phyloP scores from a whole-genome alignment of 495 filamentous ascomycete genomes.

The Copromyces sp. region DNA sequence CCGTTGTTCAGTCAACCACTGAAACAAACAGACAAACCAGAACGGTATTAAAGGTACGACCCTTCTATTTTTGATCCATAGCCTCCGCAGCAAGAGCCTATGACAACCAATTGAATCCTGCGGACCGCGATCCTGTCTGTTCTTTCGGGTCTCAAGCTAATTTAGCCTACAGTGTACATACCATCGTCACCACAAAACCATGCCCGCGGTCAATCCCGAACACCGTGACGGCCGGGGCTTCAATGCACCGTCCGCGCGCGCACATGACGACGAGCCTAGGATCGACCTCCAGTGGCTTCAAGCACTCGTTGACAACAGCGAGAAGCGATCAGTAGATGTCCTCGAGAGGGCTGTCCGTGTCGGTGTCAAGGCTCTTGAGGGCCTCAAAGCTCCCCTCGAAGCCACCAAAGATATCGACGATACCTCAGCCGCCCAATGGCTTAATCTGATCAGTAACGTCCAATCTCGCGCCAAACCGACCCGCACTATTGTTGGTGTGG shows the following conservation, averaged over 20 bases:
- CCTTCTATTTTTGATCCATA: neutral
- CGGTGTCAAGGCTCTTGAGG: constrained; percentile 17
- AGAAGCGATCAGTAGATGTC: constrained; percentile 4
- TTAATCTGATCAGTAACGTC: constrained; percentile 30
- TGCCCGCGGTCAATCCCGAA: neutral
- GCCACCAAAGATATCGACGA: neutral
- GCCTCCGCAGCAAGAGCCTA: neutral
- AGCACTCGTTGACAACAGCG: constrained; percentile 3
- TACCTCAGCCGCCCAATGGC: constrained; percentile 25
- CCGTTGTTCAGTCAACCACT: neutral
- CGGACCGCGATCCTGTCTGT: neutral
- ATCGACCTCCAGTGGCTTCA: constrained; percentile 9
- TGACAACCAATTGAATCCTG: neutral
- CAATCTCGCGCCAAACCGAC: constrained; percentile 13
- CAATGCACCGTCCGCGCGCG: neutral
- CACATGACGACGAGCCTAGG: neutral
- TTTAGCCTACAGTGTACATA: neutral
- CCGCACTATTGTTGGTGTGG: constrained; percentile 45
- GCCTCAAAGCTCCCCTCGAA: constrained; percentile 11
- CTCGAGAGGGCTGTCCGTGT: constrained; percentile 23
- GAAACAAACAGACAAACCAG: neutral
- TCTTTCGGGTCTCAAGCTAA: neutral
- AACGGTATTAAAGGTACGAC: neutral
- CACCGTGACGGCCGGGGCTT: neutral
- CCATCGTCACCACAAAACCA: neutral